Conservation (phyloP, 805 yeast species). For the Hemisphaericaspora nanyangensis region DNA sequence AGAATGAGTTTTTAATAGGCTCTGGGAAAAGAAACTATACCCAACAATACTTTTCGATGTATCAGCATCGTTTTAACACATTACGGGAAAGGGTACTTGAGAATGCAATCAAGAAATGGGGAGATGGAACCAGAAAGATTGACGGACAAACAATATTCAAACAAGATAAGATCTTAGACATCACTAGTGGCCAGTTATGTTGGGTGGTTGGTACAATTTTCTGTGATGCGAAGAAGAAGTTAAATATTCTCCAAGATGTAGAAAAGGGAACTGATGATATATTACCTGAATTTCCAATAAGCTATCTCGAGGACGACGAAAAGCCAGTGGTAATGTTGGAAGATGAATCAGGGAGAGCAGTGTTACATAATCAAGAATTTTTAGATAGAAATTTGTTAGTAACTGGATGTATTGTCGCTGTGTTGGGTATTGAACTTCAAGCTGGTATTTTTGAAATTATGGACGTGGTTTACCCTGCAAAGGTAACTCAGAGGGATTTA, state of each 20-base stretch:
- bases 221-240: constrained; percentile 79
- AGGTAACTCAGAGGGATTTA: constrained; percentile 50
- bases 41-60: constrained; percentile 41
- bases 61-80: constrained; percentile 33
- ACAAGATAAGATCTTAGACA: constrained; percentile 52
- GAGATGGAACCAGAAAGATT: constrained; percentile 33
- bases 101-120: constrained; percentile 49
- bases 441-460: constrained; percentile 82
- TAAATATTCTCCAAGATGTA: constrained; percentile 81
- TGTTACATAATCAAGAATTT: constrained; percentile 58
- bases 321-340: constrained; percentile 61
- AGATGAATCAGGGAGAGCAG: constrained; percentile 88
- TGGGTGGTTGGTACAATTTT: constrained; percentile 89
- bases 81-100: constrained; percentile 30
- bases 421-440: constrained; percentile 78
- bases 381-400: constrained; percentile 59
- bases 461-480: constrained; percentile 71
- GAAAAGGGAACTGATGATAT: constrained; percentile 53
- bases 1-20: constrained; percentile 3
- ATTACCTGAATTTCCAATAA: constrained; percentile 35
- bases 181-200: constrained; percentile 55
- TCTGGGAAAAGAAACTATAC: constrained; percentile 26
- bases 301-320: constrained; percentile 18
- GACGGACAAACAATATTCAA: constrained; percentile 30
- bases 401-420: constrained; percentile 86